Evolutionary conservation across 78 protist genomes (phyloP).

Genomic region (Salpingoeca rosetta): DNA sequence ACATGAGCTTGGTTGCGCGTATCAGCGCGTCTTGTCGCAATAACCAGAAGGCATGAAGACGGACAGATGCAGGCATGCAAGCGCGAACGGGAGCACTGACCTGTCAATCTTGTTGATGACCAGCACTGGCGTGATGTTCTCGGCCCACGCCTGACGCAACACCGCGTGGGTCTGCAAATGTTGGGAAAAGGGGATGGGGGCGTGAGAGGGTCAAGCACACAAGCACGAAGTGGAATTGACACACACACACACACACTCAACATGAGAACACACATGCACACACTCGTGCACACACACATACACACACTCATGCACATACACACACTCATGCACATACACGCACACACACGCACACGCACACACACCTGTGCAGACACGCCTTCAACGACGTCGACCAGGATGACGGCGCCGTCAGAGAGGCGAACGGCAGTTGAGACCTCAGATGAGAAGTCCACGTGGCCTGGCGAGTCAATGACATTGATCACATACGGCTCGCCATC

Average conservation of each 20-base stretch:
- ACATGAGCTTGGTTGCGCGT: background rate
- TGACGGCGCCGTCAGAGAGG: conserved; percentile 67
- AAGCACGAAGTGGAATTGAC: too few species aligned
- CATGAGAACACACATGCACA: too few species aligned
- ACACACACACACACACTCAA: too few species aligned
- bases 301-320: too few species aligned
- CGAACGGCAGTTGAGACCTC: conserved; percentile 74
- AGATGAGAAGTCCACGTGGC: conserved; percentile 81
- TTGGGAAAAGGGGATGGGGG: background rate
- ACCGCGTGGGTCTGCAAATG: conserved; percentile 83
- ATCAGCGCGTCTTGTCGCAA: too few species aligned
- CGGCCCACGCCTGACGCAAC: conserved; percentile 79
- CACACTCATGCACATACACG: too few species aligned
- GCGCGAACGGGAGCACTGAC: background rate
- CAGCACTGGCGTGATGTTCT: conserved; percentile 64
- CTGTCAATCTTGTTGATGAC: conserved; percentile 90
- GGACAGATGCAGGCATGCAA: background rate
- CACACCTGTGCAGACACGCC: conserved; percentile 67
- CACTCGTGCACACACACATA: too few species aligned
- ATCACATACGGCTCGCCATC: conserved; percentile 15
- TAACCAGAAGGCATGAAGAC: too few species aligned
- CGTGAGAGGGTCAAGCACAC: background rate
- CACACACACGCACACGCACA: too few species aligned
- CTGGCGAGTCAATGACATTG: conserved; percentile 86
- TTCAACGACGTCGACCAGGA: conserved; percentile 80